Percentiles rank a stretch among this genome's conserved stretches.
Conservation (phyloP, 345 rosid genomes). For the Combretum micranthum region DNA sequence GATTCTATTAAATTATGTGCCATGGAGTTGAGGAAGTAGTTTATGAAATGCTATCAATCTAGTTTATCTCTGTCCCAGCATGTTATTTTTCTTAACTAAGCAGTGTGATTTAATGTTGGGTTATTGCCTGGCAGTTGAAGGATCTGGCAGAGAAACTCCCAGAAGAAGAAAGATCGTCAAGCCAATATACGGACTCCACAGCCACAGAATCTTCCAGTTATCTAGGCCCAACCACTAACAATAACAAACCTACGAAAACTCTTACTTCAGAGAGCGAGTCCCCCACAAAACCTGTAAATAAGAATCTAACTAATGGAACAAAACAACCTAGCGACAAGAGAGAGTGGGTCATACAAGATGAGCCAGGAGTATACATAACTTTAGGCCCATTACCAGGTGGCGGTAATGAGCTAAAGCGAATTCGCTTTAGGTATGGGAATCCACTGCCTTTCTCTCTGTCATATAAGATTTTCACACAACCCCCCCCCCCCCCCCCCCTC, state of each 20-base stretch:
- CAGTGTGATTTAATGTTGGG: not conserved
- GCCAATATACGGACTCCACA: slow-evolving; percentile 22
- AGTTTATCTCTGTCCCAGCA: no score
- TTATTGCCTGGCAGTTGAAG: slow-evolving; percentile 45
- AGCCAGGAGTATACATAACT: slow-evolving; percentile 77
- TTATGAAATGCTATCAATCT: no score
- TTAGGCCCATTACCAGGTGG: slow-evolving; percentile 52
- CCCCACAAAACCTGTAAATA: slow-evolving; percentile 24
- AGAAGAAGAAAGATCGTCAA: slow-evolving; percentile 22
- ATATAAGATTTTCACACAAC: not conserved
- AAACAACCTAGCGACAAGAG: slow-evolving; percentile 41
- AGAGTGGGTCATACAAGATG: slow-evolving; percentile 61
- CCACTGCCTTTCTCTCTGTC: not conserved
- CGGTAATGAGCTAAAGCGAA: slow-evolving; percentile 69
- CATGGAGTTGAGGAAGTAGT: no score
- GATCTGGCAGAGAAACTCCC: slow-evolving; percentile 45
- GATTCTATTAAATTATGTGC: no score
- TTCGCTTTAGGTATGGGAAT: slow-evolving; percentile 64
- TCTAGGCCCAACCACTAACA: not conserved
- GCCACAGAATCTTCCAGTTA: slow-evolving; percentile 22
- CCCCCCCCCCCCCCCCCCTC: not conserved
- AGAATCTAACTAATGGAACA: slow-evolving; percentile 29
- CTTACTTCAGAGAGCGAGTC: slow-evolving; percentile 20
- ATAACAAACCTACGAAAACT: slow-evolving; percentile 2
- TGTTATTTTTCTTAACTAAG: not conserved